Evolutionary conservation across 2,329 filamentous ascomycete species (phyloP).

Genomic region (Xylaria sp.): DNA sequence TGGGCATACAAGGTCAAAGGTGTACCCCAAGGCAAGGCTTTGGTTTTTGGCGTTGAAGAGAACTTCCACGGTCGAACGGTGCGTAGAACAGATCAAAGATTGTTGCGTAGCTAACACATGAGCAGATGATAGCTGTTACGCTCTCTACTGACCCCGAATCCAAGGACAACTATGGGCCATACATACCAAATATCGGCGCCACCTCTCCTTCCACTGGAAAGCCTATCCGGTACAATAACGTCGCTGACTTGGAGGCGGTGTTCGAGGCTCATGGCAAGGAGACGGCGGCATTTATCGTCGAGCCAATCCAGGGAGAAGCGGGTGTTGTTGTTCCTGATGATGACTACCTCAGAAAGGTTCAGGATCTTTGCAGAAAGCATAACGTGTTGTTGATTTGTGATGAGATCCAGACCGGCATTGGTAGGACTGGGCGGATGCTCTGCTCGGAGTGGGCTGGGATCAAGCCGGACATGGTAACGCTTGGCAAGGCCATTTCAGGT

Average conservation of each 20-base stretch:
- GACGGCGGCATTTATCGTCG: constrained; percentile 91
- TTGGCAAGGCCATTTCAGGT: constrained; percentile 97
- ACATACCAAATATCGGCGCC: constrained; percentile 88
- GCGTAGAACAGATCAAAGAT: constrained; percentile 38
- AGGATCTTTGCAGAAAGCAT: constrained; percentile 90
- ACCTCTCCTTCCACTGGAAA: constrained; percentile 78
- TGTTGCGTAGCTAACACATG: constrained; percentile 33
- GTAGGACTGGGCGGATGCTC: constrained; percentile 91
- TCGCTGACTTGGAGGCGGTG: constrained; percentile 80
- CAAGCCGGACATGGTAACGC: constrained; percentile 92
- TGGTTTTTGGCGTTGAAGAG: constrained; percentile 85
- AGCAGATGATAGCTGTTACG: constrained; percentile 89
- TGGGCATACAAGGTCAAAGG: constrained; percentile 98
- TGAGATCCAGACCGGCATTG: constrained; percentile 98
- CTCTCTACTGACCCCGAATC: constrained; percentile 96
- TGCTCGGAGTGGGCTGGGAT: constrained; percentile 95
- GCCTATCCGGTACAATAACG: constrained; percentile 86
- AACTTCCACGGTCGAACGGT: constrained; percentile 98
- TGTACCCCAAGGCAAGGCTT: constrained; percentile 83
- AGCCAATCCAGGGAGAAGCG: constrained; percentile 97
- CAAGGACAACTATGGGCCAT: constrained; percentile 95
- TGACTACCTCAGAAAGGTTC: constrained; percentile 82
- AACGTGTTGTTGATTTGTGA: constrained; percentile 97
- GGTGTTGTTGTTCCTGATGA: constrained; percentile 95
- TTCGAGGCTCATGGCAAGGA: constrained; percentile 84